Conservation (phyloP, 805 yeast genomes). For the Cyberlindnera mycetangii region DNA sequence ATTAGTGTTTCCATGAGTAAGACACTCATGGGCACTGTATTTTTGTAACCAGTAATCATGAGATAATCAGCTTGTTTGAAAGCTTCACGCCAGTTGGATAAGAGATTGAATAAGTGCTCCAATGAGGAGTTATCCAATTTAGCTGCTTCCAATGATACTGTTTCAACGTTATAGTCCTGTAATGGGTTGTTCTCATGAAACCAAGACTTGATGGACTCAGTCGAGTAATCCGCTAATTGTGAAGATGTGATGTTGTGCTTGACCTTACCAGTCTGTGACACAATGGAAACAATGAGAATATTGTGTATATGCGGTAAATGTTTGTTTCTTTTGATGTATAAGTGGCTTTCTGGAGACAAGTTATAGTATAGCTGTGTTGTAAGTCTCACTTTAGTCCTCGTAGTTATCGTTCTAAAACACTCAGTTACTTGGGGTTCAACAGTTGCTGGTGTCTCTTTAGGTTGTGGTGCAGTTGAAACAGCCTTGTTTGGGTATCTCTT, state of each 20-base stretch:
- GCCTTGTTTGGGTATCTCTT: conserved; percentile 18
- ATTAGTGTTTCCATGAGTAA: conserved; percentile 45
- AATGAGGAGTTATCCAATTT: conserved; percentile 30
- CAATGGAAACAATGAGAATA: conserved; percentile 31
- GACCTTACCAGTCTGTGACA: conserved; percentile 30
- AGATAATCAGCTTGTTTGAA: conserved; percentile 47
- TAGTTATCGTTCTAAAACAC: conserved; percentile 31
- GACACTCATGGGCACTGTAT: conserved; percentile 50
- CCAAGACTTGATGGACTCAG: conserved; percentile 30
- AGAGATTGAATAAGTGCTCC: conserved; percentile 42
- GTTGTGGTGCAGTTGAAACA: not conserved
- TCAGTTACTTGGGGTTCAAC: conserved; percentile 24
- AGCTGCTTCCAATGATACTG: conserved; percentile 36
- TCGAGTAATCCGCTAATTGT: conserved; percentile 28
- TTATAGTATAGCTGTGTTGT: conserved; percentile 37
- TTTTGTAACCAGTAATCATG: conserved; percentile 49
- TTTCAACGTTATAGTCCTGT: conserved; percentile 18
- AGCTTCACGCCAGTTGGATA: conserved; percentile 47
- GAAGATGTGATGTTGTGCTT: conserved; percentile 11
- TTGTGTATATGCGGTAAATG: conserved; percentile 23
- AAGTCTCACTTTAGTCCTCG: conserved; percentile 33
- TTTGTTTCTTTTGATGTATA: conserved; percentile 31
- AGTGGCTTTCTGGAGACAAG: conserved; percentile 34
- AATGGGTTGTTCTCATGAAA: conserved; percentile 2
- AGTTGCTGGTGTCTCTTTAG: conserved; percentile 1